phyloP scores from a whole-genome alignment of 1,284 basidiomycete genomes.

The Tylopilus microsporus region DNA sequence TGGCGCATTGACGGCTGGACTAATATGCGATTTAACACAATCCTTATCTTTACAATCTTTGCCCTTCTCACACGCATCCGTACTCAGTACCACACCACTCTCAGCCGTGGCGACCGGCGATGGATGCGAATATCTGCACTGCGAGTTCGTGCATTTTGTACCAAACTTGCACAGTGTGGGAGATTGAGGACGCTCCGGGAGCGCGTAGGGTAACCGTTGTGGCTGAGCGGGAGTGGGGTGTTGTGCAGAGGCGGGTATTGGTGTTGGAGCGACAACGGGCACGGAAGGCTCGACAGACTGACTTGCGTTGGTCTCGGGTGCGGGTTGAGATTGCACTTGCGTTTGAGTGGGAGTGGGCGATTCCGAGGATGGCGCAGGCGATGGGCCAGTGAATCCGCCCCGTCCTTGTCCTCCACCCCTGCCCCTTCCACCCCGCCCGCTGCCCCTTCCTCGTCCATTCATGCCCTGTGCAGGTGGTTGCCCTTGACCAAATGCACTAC shows the following conservation, averaged over 20 bases:
- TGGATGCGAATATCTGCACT: constrained; percentile 86
- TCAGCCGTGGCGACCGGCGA: constrained; percentile 87
- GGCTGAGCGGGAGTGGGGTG: constrained; percentile 33
- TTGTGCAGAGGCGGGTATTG: constrained; percentile 30
- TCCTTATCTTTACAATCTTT: constrained; percentile 86
- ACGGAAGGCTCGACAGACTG: constrained; percentile 28
- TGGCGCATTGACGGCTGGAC: constrained; percentile 69
- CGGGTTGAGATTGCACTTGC: constrained; percentile 22
- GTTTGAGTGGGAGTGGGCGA: constrained; percentile 17
- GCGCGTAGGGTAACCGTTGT: constrained; percentile 42
- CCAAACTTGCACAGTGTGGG: constrained; percentile 88
- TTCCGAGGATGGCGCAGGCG: constrained; percentile 27
- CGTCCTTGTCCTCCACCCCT: constrained; percentile 28
- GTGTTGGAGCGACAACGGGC: constrained; percentile 33
- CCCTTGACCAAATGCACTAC: constrained; percentile 37
- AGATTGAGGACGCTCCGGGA: constrained; percentile 75
- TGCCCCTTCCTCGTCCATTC: constrained; percentile 35
- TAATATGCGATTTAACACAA: constrained; percentile 84
- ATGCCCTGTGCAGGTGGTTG: constrained; percentile 25
- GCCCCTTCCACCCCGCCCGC: constrained; percentile 38
- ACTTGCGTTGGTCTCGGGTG: constrained; percentile 29
- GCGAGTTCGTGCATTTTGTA: constrained; percentile 81
- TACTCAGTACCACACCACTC: constrained; percentile 89
- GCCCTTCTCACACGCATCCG: constrained; percentile 82
- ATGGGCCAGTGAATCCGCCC: constrained; percentile 24